These are phyloP conservation scores for Lipomyces starkeyi DNA, from an alignment of 805 yeast species.

Conservation along the genomic window DNA sequence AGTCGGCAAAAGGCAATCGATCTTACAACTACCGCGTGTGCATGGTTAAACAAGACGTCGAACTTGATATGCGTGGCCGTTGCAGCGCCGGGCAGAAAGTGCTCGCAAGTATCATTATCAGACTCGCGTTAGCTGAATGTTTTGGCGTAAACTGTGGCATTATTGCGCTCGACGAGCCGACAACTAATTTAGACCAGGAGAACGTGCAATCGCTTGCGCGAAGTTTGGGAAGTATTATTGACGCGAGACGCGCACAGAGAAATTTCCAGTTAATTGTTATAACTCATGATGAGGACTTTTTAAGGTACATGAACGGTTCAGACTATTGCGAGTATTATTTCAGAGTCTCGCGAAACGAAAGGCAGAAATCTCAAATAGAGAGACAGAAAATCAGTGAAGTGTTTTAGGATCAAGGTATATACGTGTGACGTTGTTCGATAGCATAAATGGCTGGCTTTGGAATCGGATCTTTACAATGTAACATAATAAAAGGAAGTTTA, in stretches of 20 bases:
- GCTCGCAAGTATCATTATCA: slow-evolving; percentile 85
- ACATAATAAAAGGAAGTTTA: neutral
- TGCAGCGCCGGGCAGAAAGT: slow-evolving; percentile 99
- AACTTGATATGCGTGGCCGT: slow-evolving; percentile 96
- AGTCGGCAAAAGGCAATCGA: slow-evolving; percentile 52
- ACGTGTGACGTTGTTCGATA: neutral
- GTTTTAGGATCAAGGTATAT: slow-evolving; percentile 4
- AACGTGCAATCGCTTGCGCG: slow-evolving; percentile 87
- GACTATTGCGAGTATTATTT: slow-evolving; percentile 87
- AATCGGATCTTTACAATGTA: neutral
- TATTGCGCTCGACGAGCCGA: slow-evolving; percentile 96
- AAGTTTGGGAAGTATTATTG: slow-evolving; percentile 76
- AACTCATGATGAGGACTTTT: slow-evolving; percentile 93
- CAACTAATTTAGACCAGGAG: slow-evolving; percentile 90
- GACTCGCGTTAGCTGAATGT: slow-evolving; percentile 92
- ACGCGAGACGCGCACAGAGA: slow-evolving; percentile 72
- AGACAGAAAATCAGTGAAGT: slow-evolving; percentile 45
- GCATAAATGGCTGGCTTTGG: neutral
- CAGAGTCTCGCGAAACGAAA: slow-evolving; percentile 76
- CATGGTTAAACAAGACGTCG: slow-evolving; percentile 90
- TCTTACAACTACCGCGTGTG: slow-evolving; percentile 55
- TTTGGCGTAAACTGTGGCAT: slow-evolving; percentile 95
- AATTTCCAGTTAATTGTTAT: slow-evolving; percentile 95
- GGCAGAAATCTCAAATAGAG: slow-evolving; percentile 79
- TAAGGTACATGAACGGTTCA: slow-evolving; percentile 82